Evolutionary conservation across 441 rosid genomes (phyloP), one percentile per base, ranked within the genome.

Genomic region (Isatis lusitanica): DNA sequence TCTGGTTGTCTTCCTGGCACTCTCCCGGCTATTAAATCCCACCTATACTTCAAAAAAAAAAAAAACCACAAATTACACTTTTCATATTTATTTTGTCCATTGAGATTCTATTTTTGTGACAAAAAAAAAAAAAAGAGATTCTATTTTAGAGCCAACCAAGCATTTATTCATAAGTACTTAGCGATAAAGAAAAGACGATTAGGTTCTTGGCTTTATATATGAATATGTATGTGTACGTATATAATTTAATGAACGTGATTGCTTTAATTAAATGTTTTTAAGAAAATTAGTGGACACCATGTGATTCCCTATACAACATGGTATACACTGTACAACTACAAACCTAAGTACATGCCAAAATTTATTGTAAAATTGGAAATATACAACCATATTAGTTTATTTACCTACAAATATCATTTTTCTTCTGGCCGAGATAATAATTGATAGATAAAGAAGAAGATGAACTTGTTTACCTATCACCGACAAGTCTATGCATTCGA

Each of bases 21-120:
- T 69, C 97, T 64, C 5, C 93, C 94, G 0, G 97, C 94, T 66
- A 91, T 89, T 78, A 91, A 81, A 79, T 84, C 88, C 94, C 97
- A 91, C 86, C 97, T 91, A 85, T 17, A 67, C 17, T 15, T 33
- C 0, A 35, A 2, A 33, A 38, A 5, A 4, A 9, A 16, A 33
- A 52, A 9, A 0, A 16, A 33, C 7, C 47, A 50, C 18, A 50
- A 11, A 4, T 52, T 13, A 66, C 47, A 66, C 42, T 12, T 60
- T 21, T n/a, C n/a, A 42, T 26, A 0, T 26, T 42, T 62, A 7
- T 21, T 61, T 61, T 61, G 47, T 60, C 47, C 39, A 12, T 11
- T 60, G 47, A 4, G 2, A 21, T 60, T 39, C 65, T 26, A 60
- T 21, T 31, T 60, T 24, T n/a, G n/a, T n/a, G n/a, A n/a, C n/a